These are phyloP conservation scores for Paraconiothyrium brasiliense DNA, from an alignment of 2,329 filamentous ascomycete genomes.

Conservation along the genomic window DNA sequence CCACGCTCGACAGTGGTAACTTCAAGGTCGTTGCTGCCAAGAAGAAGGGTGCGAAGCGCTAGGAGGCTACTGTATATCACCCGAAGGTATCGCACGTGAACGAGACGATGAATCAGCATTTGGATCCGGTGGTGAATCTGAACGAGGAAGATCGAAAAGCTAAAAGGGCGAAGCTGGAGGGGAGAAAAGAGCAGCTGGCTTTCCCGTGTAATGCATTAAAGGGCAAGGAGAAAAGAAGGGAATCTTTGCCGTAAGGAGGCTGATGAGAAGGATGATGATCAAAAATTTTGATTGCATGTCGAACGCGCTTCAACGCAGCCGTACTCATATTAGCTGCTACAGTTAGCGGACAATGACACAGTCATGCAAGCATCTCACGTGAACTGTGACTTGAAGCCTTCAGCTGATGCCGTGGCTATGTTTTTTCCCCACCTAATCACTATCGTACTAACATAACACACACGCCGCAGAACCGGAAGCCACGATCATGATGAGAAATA, in stretches of 20 bases:
- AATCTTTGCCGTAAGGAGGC: background rate
- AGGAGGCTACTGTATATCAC: conserved; percentile 16
- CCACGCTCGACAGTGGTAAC: conserved; percentile 61
- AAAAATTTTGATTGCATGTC: background rate
- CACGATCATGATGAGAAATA: background rate
- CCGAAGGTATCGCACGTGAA: background rate
- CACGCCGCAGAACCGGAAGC: background rate
- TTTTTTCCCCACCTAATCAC: background rate
- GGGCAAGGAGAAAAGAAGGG: too few relatives aligned
- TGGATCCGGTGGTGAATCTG: background rate
- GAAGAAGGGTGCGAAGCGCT: conserved; percentile 75
- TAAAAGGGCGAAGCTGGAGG: background rate
- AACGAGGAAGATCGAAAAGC: background rate
- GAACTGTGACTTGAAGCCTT: background rate
- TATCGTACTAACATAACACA: background rate
- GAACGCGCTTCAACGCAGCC: background rate
- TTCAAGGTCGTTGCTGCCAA: conserved; percentile 93
- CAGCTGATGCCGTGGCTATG: too few relatives aligned
- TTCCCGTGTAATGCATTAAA: background rate
- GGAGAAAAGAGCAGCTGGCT: background rate
- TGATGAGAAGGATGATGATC: background rate
- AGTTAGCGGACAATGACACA: background rate
- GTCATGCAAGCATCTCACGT: background rate
- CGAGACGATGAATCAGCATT: background rate
- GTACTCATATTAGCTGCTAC: background rate